Evolutionary conservation across 495 filamentous ascomycete species (phyloP).

Genomic region (Barbatosphaeria neglecta): DNA sequence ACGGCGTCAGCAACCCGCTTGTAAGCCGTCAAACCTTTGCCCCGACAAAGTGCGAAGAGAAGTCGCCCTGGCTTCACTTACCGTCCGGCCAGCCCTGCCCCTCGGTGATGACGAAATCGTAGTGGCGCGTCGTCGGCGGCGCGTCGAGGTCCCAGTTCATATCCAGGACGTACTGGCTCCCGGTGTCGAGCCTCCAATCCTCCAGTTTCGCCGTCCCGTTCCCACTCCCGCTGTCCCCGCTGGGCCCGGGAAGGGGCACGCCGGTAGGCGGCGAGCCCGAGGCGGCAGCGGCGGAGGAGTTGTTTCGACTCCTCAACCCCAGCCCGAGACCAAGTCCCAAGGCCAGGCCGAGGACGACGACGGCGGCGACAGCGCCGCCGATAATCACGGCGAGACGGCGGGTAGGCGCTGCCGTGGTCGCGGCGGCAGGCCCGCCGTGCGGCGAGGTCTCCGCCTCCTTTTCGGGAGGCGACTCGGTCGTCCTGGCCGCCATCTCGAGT

Average conservation of each 20-base stretch:
- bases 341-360: slow-evolving; percentile 4
- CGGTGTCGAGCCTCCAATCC: slow-evolving; percentile 11
- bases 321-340: slow-evolving; percentile 6
- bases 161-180: slow-evolving; percentile 27
- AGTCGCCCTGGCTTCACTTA: no score
- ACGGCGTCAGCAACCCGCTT: no score
- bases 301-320: slow-evolving; percentile 5
- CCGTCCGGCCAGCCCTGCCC: slow-evolving; percentile 26
- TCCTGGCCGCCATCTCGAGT: neutral
- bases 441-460: no score
- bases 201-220: neutral
- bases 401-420: no score
- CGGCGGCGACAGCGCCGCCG: neutral
- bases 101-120: slow-evolving; percentile 30
- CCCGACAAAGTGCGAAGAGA: no score
- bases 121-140: slow-evolving; percentile 25
- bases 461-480: neutral
- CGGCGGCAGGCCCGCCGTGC: no score
- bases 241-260: neutral
- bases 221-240: no score
- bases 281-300: neutral
- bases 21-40: no score
- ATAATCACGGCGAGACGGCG: neutral
- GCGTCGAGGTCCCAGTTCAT: slow-evolving; percentile 27
- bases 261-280: neutral